Evolutionary conservation across 306 rosid species (phyloP).

Genomic region (Leucaena leucocephala): DNA sequence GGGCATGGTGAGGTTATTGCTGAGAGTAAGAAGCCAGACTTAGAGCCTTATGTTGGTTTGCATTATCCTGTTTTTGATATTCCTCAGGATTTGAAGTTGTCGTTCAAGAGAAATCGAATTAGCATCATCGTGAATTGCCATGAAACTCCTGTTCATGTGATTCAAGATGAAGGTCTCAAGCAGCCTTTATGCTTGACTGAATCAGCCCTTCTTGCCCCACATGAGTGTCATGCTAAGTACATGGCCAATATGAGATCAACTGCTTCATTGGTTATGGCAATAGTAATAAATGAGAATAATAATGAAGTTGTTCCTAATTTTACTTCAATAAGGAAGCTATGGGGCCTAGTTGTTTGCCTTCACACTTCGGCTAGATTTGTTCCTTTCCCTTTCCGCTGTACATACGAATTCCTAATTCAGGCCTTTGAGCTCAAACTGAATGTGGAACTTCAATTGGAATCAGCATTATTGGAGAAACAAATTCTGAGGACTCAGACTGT

Average conservation of each 20-base stretch:
- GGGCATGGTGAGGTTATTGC: slow-evolving; percentile 95
- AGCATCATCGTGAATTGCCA: slow-evolving; percentile 93
- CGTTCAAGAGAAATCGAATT: slow-evolving; percentile 89
- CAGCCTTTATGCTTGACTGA: slow-evolving; percentile 89
- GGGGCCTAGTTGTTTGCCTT: slow-evolving; percentile 98
- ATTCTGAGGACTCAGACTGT: slow-evolving; percentile 87
- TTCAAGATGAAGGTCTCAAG: slow-evolving; percentile 69
- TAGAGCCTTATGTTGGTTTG: slow-evolving; percentile 89
- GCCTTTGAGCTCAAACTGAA: slow-evolving; percentile 86
- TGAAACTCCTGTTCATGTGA: slow-evolving; percentile 63
- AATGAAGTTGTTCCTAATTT: slow-evolving; percentile 53
- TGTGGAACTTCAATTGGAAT: slow-evolving; percentile 83
- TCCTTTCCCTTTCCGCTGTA: slow-evolving; percentile 82
- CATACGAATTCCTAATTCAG: slow-evolving; percentile 93
- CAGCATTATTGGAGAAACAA: slow-evolving; percentile 68
- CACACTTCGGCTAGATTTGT: slow-evolving; percentile 79
- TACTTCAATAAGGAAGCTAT: slow-evolving; percentile 63
- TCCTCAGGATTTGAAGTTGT: slow-evolving; percentile 89
- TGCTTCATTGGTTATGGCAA: slow-evolving; percentile 83
- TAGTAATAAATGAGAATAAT: slow-evolving; percentile 65
- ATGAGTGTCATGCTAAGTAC: slow-evolving; percentile 93
- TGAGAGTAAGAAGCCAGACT: slow-evolving; percentile 75
- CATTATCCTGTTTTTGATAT: slow-evolving; percentile 92
- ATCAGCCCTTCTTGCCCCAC: slow-evolving; percentile 88
- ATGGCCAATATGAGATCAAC: slow-evolving; percentile 95